Base-by-base conservation (phyloP, 257 asterid species). In the Solanum piurae region DNA sequence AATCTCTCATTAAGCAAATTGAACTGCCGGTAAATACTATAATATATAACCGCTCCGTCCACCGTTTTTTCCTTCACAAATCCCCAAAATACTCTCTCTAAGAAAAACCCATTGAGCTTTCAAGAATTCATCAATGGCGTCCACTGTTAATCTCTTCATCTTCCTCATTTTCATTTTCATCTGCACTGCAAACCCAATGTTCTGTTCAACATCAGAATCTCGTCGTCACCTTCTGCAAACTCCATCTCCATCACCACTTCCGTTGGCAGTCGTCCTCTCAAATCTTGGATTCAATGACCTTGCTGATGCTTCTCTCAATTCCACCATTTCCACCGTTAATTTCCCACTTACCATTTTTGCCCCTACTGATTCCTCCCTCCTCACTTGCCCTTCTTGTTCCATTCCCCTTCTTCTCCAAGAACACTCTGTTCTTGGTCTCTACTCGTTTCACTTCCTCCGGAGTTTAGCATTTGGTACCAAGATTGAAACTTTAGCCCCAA, bases 321-420 rank as follows among this genome's bases (percentile, higher is more conserved):
- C 91, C 3, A 89, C 89, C 31, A 87, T 93, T 88, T 88, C 96
- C 89, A 40, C 86, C 87, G 29, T 75, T 87, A 75, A 89, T 11
- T 58, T 88, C 11, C 98, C 99, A 83, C 77, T 87, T 88, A 96
- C 98, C 89, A 90, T 96, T 86, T 96, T 96, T 89, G 98, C 97
- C 87, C 93, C 94, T 66, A 86, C 95, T 0, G 94, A 93, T 71
- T 88, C 96, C 66, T 91, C 98, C 29, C 91, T 96, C 87, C 90
- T 90, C 83, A 93, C 98, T 0, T 96, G 99, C 90, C 96, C 96
- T 12, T 87, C 95, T 18, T 95, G 98, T 84, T 94, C 95, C 85
- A 33, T 89, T 75, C 90, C 98, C 21, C 92, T 91, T 68, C 95
- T 96, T 86, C 96, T 96, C 74, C 94, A 69, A 87, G 98, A 96